These are phyloP conservation scores for Agrocybe chaxingu DNA, from an alignment of 768 basidiomycete genomes.

Conservation along the genomic window DNA sequence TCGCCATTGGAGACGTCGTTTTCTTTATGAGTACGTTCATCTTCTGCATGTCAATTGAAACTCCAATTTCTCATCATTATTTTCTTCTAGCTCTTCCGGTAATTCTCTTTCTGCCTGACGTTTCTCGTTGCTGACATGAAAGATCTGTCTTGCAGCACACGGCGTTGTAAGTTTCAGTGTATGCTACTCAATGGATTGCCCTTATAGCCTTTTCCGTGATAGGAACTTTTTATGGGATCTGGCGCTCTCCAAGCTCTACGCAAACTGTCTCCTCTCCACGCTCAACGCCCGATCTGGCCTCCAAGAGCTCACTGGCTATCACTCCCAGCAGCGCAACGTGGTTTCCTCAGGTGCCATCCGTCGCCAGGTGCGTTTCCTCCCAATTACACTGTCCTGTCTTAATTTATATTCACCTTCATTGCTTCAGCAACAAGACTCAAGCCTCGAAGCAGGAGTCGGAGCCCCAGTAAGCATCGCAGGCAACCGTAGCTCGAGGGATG, in stretches of 20 bases:
- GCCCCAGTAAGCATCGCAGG: too few relatives aligned
- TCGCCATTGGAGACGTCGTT: slow-evolving; percentile 38
- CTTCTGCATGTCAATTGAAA: not conserved
- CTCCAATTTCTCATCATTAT: not conserved
- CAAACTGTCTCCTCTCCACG: slow-evolving; percentile 46
- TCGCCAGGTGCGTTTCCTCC: slow-evolving; percentile 6
- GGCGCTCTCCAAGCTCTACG: slow-evolving; percentile 43
- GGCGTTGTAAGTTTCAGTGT: slow-evolving; percentile 31
- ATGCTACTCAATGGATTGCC: not conserved
- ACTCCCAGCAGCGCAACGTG: slow-evolving; percentile 20
- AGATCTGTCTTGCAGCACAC: slow-evolving; percentile 29
- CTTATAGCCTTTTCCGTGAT: not conserved
- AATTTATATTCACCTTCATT: not conserved
- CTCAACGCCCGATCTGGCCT: slow-evolving; percentile 40
- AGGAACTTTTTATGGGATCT: slow-evolving; percentile 52
- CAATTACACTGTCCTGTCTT: not conserved
- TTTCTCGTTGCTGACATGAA: not conserved
- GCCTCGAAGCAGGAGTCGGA: too few relatives aligned
- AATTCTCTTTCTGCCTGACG: slow-evolving; percentile 1
- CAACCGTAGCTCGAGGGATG: not conserved
- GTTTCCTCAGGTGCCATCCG: slow-evolving; percentile 18
- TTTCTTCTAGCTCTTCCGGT: slow-evolving; percentile 31
- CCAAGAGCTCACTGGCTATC: slow-evolving; percentile 23
- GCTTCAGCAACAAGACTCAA: not conserved
- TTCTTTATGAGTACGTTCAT: slow-evolving; percentile 40